A percentile compares a stretch with the other conserved stretches of the same genome.
These are phyloP conservation scores for Tolypocladium pustulatum DNA, from an alignment of 2,329 filamentous ascomycete genomes.

Conservation along the genomic window DNA sequence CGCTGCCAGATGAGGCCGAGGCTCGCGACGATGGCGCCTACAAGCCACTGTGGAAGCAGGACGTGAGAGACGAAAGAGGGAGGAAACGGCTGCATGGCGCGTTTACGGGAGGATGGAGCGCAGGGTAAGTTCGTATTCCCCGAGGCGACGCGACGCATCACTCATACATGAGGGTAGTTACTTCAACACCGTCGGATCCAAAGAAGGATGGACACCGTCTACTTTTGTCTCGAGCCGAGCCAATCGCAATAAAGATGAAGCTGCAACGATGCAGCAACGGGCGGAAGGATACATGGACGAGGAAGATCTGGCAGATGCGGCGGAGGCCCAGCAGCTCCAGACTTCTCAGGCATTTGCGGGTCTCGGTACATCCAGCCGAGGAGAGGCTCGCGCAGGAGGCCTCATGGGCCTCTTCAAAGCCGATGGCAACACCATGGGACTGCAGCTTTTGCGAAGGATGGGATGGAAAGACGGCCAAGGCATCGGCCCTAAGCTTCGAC, in stretches of 20 bases:
- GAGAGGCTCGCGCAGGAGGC: slow-evolving; percentile 35
- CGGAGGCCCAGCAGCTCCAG: slow-evolving; percentile 64
- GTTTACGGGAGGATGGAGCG: slow-evolving; percentile 93
- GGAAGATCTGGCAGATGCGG: slow-evolving; percentile 81
- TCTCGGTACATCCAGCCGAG: slow-evolving; percentile 56
- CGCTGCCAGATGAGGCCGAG: slow-evolving; percentile 70
- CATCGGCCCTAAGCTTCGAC: slow-evolving; percentile 74
- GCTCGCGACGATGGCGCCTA: slow-evolving; percentile 84
- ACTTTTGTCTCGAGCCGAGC: slow-evolving; percentile 84
- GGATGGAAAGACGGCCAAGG: slow-evolving; percentile 94
- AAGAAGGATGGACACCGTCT: slow-evolving; percentile 92
- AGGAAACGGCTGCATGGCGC: slow-evolving; percentile 87
- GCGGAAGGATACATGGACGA: slow-evolving; percentile 96
- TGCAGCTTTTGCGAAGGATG: slow-evolving; percentile 80
- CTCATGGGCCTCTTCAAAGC: slow-evolving; percentile 64
- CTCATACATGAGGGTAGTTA: slow-evolving; percentile 44
- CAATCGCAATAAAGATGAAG: slow-evolving; percentile 60
- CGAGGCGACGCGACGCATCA: background rate
- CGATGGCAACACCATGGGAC: slow-evolving; percentile 75
- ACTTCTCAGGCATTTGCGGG: slow-evolving; percentile 66
- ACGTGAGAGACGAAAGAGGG: slow-evolving; percentile 86
- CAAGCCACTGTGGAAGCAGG: slow-evolving; percentile 95
- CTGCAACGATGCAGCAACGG: slow-evolving; percentile 49
- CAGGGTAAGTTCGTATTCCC: slow-evolving; percentile 54
- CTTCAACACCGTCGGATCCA: slow-evolving; percentile 96